A percentile compares a stretch with the other conserved stretches of the same genome.
phyloP scores from a whole-genome alignment of 169 alveolate species.

The Eimeria necatrix region DNA sequence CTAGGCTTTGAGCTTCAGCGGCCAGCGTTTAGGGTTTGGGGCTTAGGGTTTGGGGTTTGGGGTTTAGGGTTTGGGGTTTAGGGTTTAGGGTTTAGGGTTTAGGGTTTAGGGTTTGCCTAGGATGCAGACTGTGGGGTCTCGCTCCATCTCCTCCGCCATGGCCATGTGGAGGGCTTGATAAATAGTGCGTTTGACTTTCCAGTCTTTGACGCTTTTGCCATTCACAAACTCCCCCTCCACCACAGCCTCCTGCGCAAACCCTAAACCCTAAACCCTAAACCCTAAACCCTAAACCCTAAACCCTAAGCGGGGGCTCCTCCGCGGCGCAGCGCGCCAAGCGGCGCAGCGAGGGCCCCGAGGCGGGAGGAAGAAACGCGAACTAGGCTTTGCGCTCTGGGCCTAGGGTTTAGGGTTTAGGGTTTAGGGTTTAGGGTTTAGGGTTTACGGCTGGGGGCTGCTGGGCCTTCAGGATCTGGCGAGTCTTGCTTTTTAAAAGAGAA shows the following conservation, averaged over 20 bases:
- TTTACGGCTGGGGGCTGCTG: neutral
- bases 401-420: too few species aligned
- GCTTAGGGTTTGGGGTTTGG: constrained; percentile 17
- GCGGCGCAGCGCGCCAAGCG: too few species aligned
- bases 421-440: too few species aligned
- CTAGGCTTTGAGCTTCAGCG: neutral
- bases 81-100: constrained; percentile 28
- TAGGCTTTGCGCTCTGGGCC: too few species aligned
- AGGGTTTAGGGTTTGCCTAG: constrained; percentile 79
- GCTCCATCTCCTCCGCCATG: constrained; percentile 93
- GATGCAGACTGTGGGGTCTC: constrained; percentile 93
- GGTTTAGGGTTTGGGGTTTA: neutral
- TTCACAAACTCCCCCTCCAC: constrained; percentile 82
- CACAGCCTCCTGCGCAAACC: constrained; percentile 50
- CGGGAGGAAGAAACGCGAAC: neutral
- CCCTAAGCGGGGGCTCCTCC: too few species aligned
- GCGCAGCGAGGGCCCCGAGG: too few species aligned
- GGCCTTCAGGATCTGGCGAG: constrained; percentile 1
- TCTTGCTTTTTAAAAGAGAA: neutral
- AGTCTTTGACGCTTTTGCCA: constrained; percentile 79
- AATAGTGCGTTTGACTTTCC: constrained; percentile 89
- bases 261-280: constrained; percentile 47
- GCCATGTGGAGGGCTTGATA: constrained; percentile 95
- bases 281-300: constrained; percentile 36
- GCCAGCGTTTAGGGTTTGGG: neutral